Percentiles rank a stretch among this genome's conserved stretches.
These are phyloP conservation scores for Suillus subaureus DNA, from an alignment of 768 basidiomycete genomes.

Conservation along the genomic window DNA sequence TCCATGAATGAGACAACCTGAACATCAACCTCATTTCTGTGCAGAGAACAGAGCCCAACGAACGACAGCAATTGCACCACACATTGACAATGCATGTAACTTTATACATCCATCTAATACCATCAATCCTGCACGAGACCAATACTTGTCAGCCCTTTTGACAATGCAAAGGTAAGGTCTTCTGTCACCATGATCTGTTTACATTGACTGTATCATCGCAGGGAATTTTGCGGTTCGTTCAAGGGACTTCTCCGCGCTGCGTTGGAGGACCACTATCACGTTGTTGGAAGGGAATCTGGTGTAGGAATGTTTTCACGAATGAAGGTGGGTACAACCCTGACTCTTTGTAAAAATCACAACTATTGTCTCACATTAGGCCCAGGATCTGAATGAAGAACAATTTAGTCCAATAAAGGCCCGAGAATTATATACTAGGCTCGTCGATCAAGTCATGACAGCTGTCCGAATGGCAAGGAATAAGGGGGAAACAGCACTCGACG, in stretches of 20 bases:
- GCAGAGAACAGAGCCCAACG: not conserved
- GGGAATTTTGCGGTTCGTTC: not conserved
- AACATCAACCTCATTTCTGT: not conserved
- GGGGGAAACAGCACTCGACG: not conserved
- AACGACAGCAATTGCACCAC: not conserved
- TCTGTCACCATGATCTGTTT: not conserved
- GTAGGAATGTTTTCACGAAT: constrained; percentile 2
- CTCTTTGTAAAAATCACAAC: not conserved
- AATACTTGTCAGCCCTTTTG: not conserved
- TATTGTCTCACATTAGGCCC: not conserved
- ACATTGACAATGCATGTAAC: not conserved
- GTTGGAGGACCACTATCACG: not conserved
- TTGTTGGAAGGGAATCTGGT: not conserved
- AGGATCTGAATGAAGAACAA: constrained; percentile 1
- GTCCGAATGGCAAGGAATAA: not conserved
- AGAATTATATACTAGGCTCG: not conserved
- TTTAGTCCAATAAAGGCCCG: not conserved
- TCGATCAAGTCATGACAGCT: not conserved
- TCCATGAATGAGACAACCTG: not conserved
- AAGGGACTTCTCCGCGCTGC: not conserved
- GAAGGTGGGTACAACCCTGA: not conserved
- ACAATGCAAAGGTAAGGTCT: not conserved
- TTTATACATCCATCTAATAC: not conserved
- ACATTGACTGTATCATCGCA: not conserved
- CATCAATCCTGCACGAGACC: not conserved